A percentile compares a stretch with the other conserved stretches of the same genome.
phyloP scores from a whole-genome alignment of 768 basidiomycete species.

The Podaxis sp. region DNA sequence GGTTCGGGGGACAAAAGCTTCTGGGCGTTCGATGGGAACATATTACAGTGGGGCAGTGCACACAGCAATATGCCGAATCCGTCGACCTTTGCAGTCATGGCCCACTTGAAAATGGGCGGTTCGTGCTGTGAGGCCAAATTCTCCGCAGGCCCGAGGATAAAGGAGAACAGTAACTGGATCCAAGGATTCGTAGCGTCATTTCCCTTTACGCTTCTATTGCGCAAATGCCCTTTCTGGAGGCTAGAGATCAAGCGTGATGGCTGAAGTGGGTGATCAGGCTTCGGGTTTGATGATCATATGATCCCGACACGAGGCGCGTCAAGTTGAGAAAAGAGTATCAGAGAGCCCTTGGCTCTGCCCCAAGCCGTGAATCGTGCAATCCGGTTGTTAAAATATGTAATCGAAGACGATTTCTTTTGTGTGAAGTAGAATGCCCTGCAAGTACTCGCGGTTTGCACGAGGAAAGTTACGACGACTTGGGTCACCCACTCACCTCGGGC shows the following conservation, averaged over 20 bases:
- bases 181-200: neutral
- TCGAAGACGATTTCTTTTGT: slow-evolving; percentile 6
- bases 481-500: neutral
- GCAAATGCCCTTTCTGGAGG: neutral
- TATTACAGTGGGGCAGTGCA: neutral
- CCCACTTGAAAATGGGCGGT: slow-evolving; percentile 6
- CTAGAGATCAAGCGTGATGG: neutral
- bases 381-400: slow-evolving; percentile 9
- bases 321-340: neutral
- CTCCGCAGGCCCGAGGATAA: slow-evolving; percentile 5
- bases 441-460: slow-evolving; percentile 15
- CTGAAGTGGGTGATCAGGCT: neutral
- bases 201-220: slow-evolving; percentile 2
- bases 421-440: slow-evolving; percentile 3
- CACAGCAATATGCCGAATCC: neutral
- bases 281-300: slow-evolving; percentile 5
- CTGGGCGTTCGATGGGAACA: neutral
- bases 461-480: slow-evolving; percentile 11
- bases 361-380: neutral
- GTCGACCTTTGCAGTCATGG: neutral
- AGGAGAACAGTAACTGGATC: neutral
- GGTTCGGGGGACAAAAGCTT: neutral
- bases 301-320: slow-evolving; percentile 1
- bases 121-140: neutral
- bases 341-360: neutral